Percentiles rank a stretch among this genome's conserved stretches.
phyloP scores from a whole-genome alignment of 2,329 filamentous ascomycete genomes.

The Botrytis cinerea region DNA sequence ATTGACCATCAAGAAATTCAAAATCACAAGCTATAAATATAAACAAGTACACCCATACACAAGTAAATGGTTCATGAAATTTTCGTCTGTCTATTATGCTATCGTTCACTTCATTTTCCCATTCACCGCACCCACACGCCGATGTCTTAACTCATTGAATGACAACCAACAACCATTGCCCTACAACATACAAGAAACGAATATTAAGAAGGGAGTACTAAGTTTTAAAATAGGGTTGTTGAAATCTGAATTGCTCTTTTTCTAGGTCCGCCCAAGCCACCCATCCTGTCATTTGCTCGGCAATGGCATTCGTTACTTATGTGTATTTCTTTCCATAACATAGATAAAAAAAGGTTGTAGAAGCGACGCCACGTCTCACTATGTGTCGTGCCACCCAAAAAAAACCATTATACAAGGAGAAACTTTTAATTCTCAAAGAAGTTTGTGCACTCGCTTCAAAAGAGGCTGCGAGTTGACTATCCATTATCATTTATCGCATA shows the following conservation, averaged over 20 bases:
- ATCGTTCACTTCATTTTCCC: constrained; percentile 20
- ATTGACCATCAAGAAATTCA: background rate
- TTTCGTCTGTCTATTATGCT: constrained; percentile 23
- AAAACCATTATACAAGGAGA: constrained; percentile 21
- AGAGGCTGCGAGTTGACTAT: constrained; percentile 17
- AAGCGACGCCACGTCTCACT: background rate
- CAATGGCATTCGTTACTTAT: constrained; percentile 17
- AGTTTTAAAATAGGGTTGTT: constrained; percentile 8
- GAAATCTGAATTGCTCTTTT: constrained; percentile 14
- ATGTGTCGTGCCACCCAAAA: constrained; percentile 6
- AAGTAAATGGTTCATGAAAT: constrained; percentile 11
- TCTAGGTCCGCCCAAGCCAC: constrained; percentile 18
- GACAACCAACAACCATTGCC: constrained; percentile 26
- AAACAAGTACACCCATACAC: background rate
- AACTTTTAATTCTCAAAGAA: constrained; percentile 29
- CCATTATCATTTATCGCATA: constrained; percentile 23
- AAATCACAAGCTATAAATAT: background rate
- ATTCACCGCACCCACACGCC: constrained; percentile 17
- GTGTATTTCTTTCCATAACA: constrained; percentile 16
- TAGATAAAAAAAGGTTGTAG: constrained; percentile 1
- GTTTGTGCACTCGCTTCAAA: constrained; percentile 21
- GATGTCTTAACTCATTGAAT: constrained; percentile 10
- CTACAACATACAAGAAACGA: constrained; percentile 30
- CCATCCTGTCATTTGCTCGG: constrained; percentile 7
- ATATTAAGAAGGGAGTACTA: constrained; percentile 5